These are phyloP conservation scores for Rhizoclosmatium sp. DNA, from an alignment of 192 early-diverging fungal species.

Conservation along the genomic window DNA sequence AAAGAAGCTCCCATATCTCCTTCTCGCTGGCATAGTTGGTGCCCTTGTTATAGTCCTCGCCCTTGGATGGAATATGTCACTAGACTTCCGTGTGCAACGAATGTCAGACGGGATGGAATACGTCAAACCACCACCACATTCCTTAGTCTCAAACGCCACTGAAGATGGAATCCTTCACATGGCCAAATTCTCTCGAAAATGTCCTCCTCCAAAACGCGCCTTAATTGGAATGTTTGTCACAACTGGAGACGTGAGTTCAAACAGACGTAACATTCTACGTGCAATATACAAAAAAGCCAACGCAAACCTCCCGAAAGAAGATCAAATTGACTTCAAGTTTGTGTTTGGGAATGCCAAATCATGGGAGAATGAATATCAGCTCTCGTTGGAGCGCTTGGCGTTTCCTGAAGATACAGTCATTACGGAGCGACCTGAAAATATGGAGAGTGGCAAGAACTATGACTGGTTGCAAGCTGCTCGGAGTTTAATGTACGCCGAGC, in stretches of 20 bases:
- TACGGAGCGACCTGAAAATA: neutral
- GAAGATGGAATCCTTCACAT: too few species aligned
- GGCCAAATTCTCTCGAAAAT: neutral
- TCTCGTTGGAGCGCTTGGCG: neutral
- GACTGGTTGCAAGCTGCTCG: slow-evolving; percentile 16
- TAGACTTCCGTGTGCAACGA: too few species aligned
- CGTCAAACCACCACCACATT: too few species aligned
- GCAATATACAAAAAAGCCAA: neutral
- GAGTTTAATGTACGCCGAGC: neutral
- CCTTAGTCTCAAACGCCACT: too few species aligned
- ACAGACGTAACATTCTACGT: slow-evolving; percentile 10
- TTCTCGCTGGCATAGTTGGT: too few species aligned
- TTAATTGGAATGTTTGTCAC: slow-evolving; percentile 9
- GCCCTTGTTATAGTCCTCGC: too few species aligned
- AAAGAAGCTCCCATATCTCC: too few species aligned
- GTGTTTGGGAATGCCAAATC: neutral
- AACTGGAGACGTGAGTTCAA: neutral
- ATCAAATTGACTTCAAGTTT: neutral
- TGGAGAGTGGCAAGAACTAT: slow-evolving; percentile 6
- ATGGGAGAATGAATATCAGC: too few species aligned
- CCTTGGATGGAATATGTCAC: too few species aligned
- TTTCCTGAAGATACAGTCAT: slow-evolving; percentile 8
- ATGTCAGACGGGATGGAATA: too few species aligned
- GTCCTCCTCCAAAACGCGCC: slow-evolving; percentile 2
- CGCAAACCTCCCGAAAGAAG: neutral